These are phyloP conservation scores for Adansonia digitata DNA, from an alignment of 345 rosid species.

Conservation along the genomic window DNA sequence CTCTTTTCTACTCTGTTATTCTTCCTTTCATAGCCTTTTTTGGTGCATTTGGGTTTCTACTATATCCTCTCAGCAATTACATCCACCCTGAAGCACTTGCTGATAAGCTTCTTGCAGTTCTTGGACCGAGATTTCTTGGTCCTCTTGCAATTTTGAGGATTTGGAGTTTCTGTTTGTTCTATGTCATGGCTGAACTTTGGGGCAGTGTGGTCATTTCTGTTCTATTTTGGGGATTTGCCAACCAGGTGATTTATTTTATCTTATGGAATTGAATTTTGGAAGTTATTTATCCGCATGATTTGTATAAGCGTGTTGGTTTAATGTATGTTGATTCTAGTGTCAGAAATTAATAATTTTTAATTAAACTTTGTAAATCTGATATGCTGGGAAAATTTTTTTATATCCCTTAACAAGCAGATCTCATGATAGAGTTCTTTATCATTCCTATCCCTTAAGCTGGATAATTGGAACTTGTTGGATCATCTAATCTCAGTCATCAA, in stretches of 20 bases:
- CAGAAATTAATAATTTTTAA: neutral
- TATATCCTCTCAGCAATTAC: conserved; percentile 82
- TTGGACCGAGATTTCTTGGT: conserved; percentile 95
- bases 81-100: conserved; percentile 84
- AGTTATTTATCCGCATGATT: neutral
- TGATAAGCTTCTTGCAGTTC: conserved; percentile 67
- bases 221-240: conserved; percentile 96
- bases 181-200: conserved; percentile 99
- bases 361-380: neutral
- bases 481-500: neutral
- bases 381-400: neutral
- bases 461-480: neutral
- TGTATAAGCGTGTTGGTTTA: neutral
- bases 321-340: neutral
- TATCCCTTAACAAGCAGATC: neutral
- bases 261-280: conserved; percentile 1
- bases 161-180: conserved; percentile 95
- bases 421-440: neutral
- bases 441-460: neutral
- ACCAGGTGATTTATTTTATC: conserved; percentile 57
- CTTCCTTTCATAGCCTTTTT: conserved; percentile 90
- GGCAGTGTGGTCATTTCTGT: conserved; percentile 98
- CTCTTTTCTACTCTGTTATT: conserved; percentile 80
- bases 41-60: conserved; percentile 84
- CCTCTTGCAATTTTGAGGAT: conserved; percentile 95